Evolutionary conservation across 352 stramenopile genomes (phyloP).

Genomic region (Globisporangium irregulare): DNA sequence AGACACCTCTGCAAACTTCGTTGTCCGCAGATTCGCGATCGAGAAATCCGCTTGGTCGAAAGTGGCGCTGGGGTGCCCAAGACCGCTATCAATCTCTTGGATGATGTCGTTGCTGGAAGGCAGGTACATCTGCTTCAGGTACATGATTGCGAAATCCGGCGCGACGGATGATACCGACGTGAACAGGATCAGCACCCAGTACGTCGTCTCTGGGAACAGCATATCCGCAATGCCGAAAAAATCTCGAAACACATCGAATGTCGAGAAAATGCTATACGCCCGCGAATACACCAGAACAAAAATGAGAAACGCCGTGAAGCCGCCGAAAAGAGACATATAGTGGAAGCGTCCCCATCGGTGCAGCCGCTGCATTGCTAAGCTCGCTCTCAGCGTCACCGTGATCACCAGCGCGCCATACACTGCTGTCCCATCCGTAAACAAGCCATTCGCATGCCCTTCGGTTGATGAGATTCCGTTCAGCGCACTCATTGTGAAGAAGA

Average conservation of each 20-base stretch:
- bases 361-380: constrained; percentile 71
- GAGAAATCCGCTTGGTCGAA: constrained; percentile 19
- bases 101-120: constrained; percentile 84
- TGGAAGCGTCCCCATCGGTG: constrained; percentile 74
- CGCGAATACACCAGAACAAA: constrained; percentile 74
- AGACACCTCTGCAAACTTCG: constrained; percentile 19
- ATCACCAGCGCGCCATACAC: constrained; percentile 82
- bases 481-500: constrained; percentile 55
- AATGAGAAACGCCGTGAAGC: constrained; percentile 59
- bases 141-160: constrained; percentile 65
- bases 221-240: constrained; percentile 63
- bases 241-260: constrained; percentile 72
- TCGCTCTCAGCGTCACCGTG: constrained; percentile 69
- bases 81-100: constrained; percentile 73
- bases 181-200: constrained; percentile 68
- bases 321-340: constrained; percentile 67
- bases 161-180: constrained; percentile 58
- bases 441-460: constrained; percentile 44
- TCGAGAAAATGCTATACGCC: constrained; percentile 54
- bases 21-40: constrained; percentile 15
- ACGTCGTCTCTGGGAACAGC: constrained; percentile 50
- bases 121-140: constrained; percentile 82
- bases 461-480: constrained; percentile 38
- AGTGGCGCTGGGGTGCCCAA: constrained; percentile 29
- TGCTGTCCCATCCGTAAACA: constrained; percentile 72